phyloP scores from a whole-genome alignment of 208 protist genomes.

The Phytomonas serpens region DNA sequence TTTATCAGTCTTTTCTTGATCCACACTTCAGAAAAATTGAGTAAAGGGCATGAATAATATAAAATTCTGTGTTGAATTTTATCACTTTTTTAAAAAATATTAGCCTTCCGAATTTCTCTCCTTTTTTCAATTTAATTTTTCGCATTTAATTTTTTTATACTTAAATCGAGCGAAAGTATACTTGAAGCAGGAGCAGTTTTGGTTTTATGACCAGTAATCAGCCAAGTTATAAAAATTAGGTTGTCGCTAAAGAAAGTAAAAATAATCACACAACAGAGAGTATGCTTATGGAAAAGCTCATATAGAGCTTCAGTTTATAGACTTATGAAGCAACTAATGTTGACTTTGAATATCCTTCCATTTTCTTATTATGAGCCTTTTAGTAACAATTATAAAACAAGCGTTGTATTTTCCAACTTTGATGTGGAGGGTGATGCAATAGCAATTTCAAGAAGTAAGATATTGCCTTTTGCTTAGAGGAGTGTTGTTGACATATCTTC shows the following conservation, averaged over 20 bases:
- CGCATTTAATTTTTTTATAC: neutral
- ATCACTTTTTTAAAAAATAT: neutral
- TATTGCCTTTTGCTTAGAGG: neutral
- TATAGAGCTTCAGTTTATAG: neutral
- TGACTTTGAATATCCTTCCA: neutral
- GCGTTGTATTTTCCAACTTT: neutral
- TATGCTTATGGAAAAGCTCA: neutral
- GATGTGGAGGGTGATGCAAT: neutral
- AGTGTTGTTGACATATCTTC: neutral
- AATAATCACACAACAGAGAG: neutral
- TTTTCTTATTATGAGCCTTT: neutral
- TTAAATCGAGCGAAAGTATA: neutral
- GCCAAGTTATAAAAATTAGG: neutral
- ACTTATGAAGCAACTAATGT: neutral
- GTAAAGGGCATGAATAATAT: neutral
- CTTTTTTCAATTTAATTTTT: conserved; percentile 7
- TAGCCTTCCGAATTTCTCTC: neutral
- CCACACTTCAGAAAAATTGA: neutral
- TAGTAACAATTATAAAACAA: neutral
- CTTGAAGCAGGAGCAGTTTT: neutral
- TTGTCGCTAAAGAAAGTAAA: neutral
- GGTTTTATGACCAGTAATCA: neutral
- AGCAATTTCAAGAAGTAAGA: neutral
- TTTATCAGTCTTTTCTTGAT: neutral
- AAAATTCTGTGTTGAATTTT: neutral